Evolutionary conservation across 129 eudicot genomes (phyloP).

Genomic region (Flaveria sonorensis): DNA sequence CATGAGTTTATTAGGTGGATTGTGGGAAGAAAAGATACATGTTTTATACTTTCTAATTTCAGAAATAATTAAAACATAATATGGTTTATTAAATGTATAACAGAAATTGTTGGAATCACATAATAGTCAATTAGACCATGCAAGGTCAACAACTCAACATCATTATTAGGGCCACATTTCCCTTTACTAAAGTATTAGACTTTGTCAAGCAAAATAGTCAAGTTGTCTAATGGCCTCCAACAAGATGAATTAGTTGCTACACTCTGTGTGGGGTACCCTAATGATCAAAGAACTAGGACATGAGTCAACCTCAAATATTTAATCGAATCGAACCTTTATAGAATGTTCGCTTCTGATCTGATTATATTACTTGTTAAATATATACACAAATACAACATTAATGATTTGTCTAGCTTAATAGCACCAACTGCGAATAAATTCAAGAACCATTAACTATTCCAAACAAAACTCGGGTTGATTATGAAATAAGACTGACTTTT

Average conservation of each 20-base stretch:
- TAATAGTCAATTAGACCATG: slow-evolving; percentile 8
- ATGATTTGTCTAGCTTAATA: no score
- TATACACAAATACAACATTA: background rate
- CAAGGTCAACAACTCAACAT: slow-evolving; percentile 2
- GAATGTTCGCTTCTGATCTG: background rate
- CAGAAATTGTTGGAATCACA: background rate
- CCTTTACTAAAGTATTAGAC: slow-evolving; percentile 2
- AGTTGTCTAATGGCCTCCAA: background rate
- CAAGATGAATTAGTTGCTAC: background rate
- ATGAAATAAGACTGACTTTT: background rate
- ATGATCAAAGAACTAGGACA: background rate
- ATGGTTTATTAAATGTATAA: background rate
- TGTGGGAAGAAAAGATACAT: no score
- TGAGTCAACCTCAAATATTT: background rate
- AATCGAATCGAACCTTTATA: background rate
- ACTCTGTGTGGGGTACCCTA: background rate
- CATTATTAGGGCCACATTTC: background rate
- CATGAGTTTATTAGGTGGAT: background rate
- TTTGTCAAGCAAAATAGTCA: slow-evolving; percentile 2
- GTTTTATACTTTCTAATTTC: no score
- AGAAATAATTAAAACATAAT: no score
- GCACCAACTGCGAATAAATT: no score
- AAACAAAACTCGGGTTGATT: background rate
- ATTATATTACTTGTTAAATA: background rate
- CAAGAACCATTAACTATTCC: background rate